Evolutionary conservation across 2,329 filamentous ascomycete species (phyloP).

Genomic region (Nothopassalora personata): DNA sequence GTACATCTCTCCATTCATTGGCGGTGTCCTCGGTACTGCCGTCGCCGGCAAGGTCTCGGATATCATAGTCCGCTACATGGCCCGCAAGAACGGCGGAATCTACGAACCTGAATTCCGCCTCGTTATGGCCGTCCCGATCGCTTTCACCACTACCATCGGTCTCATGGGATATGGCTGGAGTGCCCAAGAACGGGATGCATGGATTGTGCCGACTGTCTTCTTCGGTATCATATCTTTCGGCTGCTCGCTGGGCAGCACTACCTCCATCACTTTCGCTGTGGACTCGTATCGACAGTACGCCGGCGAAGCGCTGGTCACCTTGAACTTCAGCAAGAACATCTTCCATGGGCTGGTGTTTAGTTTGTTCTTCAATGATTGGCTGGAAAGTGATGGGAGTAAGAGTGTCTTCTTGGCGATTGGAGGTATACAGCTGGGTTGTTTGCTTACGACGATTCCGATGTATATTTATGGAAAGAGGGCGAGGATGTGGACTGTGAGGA

Average conservation of each 20-base stretch:
- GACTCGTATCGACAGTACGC: constrained; percentile 92
- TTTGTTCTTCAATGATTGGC: constrained; percentile 81
- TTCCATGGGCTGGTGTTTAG: constrained; percentile 85
- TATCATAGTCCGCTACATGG: constrained; percentile 74
- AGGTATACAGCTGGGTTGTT: constrained; percentile 71
- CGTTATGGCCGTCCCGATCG: constrained; percentile 77
- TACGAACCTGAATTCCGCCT: constrained; percentile 94
- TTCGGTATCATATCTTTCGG: constrained; percentile 91
- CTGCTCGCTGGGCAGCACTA: constrained; percentile 83
- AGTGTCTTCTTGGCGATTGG: constrained; percentile 77
- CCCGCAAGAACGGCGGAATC: constrained; percentile 79
- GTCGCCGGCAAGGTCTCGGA: constrained; percentile 87
- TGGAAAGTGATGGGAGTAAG: constrained; percentile 68
- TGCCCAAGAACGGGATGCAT: constrained; percentile 64
- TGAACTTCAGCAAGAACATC: constrained; percentile 93
- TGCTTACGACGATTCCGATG: constrained; percentile 78
- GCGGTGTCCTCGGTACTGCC: constrained; percentile 82
- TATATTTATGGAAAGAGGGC: constrained; percentile 89
- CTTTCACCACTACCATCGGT: constrained; percentile 72
- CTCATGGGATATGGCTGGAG: constrained; percentile 98
- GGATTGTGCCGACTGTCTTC: constrained; percentile 90
- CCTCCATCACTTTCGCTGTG: constrained; percentile 87
- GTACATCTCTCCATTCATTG: constrained; percentile 85
- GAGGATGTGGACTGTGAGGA: constrained; percentile 88
- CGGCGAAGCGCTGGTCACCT: constrained; percentile 84